phyloP scores from a whole-genome alignment of 768 basidiomycete species.

The Gymnopilus dilepis region DNA sequence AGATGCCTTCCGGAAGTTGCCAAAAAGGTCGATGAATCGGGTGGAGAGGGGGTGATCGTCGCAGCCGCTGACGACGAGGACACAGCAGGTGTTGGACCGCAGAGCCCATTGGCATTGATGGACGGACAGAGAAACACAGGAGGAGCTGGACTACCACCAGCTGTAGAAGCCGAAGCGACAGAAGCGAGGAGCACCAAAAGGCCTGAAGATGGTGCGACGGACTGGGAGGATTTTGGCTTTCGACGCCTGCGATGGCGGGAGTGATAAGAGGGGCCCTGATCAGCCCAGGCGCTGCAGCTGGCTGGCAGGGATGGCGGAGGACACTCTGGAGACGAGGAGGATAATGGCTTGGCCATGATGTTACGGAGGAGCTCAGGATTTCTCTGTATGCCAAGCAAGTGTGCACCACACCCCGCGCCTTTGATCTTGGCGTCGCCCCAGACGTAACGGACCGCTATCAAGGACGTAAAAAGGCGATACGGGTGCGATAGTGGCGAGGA shows the following conservation, averaged over 20 bases:
- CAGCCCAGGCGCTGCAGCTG: constrained; percentile 13
- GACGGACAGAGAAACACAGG: constrained; percentile 69
- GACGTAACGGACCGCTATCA: neutral
- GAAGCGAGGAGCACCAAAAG: constrained; percentile 62
- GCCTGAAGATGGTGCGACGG: constrained; percentile 49
- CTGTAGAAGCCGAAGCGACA: constrained; percentile 54
- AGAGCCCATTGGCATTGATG: constrained; percentile 30
- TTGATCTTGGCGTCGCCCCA: constrained; percentile 7
- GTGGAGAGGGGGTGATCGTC: constrained; percentile 14
- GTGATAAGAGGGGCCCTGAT: constrained; percentile 12
- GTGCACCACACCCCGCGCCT: constrained; percentile 27
- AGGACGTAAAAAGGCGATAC: constrained; percentile 6
- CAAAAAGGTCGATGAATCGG: constrained; percentile 12
- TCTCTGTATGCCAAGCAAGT: constrained; percentile 45
- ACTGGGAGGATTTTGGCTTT: constrained; percentile 21
- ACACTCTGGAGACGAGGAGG: constrained; percentile 35
- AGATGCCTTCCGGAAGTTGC: constrained; percentile 33
- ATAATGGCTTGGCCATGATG: constrained; percentile 61
- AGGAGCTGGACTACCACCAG: constrained; percentile 55
- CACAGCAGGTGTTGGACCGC: constrained; percentile 5
- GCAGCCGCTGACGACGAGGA: constrained; percentile 18
- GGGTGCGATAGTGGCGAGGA: neutral
- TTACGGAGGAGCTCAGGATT: constrained; percentile 38
- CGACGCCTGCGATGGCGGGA: constrained; percentile 30
- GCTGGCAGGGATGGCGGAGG: constrained; percentile 28